Base-by-base conservation (phyloP, 495 filamentous ascomycete genomes). In the Neurospora sp. region DNA sequence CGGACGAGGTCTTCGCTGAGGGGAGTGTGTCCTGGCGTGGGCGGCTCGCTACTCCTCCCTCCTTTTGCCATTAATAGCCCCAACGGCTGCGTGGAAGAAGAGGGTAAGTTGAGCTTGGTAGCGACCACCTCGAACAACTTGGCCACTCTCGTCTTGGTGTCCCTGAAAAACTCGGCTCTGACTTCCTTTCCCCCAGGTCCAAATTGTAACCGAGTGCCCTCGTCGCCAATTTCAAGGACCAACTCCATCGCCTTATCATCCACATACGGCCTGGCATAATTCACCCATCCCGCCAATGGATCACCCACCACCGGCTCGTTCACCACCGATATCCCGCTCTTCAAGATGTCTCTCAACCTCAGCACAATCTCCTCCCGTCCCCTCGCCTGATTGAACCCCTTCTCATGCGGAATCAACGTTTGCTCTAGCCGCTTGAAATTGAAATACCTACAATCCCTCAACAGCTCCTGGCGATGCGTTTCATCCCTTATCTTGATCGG, bases 371-470 rank as follows among this genome's bases (percentile, higher is more conserved):
- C 96, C 0, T 89, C 85, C 20, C 85, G 83, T 10, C 85, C 82
- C 3, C 89, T 87, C 35, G 87, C 81, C 39, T 91, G 88, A 74
- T 98, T 97, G 82, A 88, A 93, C 68, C 86, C 88, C 69, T 97
- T 92, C 39, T 88, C 80, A 77, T 94, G 91, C 1, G 92, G 88
- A 48, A 98, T 93, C 12, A 99, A 83, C 71, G 89, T 89, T 81
- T 99, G 95, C 81, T 98, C 96, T 0, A 97, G 80, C 0, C 94
- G 94, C 75, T 94, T 94, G 70, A 99, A 90, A 78, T 97, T 92
- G 80, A 94, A 98, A 76, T 97, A 99, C 45, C 92, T 90, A 79
- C 92, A 96, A 80, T 99, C 95, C 20, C 92, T 87, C 0, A 99
- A 84, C 1, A 99, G 87, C 71, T 91, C 88, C 9, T 87, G 86